A percentile compares a stretch with the other conserved stretches of the same genome.
These are phyloP conservation scores for Acanthamoeba lenticulata DNA, from an alignment of 208 protist species.

Conservation along the genomic window DNA sequence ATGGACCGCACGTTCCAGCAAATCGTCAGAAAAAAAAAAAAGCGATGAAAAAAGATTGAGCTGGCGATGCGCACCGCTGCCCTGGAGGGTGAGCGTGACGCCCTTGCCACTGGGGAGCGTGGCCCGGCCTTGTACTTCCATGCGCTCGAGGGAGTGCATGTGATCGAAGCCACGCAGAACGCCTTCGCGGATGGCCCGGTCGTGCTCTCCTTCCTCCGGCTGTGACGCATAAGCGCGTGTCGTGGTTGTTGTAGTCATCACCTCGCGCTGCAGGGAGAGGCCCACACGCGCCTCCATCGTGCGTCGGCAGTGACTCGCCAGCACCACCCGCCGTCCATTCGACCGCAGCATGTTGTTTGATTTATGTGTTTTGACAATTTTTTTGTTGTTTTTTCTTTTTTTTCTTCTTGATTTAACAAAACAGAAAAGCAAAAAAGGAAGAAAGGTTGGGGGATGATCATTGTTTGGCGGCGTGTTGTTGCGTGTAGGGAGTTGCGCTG, in stretches of 20 bases:
- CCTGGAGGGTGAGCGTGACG: background rate
- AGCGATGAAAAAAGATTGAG: background rate
- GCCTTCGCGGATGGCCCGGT: background rate
- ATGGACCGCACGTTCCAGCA: background rate
- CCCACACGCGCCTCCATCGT: too few relatives aligned
- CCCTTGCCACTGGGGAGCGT: background rate
- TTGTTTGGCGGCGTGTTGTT: background rate
- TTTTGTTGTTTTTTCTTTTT: too few relatives aligned
- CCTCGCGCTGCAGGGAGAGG: background rate
- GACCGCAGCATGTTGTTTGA: background rate
- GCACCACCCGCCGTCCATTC: background rate
- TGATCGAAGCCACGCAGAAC: background rate
- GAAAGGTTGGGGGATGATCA: background rate
- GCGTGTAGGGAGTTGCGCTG: too few relatives aligned
- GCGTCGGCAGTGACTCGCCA: background rate
- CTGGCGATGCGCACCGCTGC: background rate
- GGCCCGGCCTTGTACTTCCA: background rate
- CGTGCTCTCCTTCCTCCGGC: background rate
- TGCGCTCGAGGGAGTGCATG: background rate
- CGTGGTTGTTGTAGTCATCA: background rate
- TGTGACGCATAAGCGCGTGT: background rate
- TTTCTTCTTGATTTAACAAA: background rate
- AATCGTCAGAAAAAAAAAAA: background rate
- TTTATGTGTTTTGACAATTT: too few relatives aligned
- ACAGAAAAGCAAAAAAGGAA: background rate